Base-by-base conservation (phyloP, 225 moss, liverwort and hornwort species). In the Bryoerythrophyllum caledonicum region DNA sequence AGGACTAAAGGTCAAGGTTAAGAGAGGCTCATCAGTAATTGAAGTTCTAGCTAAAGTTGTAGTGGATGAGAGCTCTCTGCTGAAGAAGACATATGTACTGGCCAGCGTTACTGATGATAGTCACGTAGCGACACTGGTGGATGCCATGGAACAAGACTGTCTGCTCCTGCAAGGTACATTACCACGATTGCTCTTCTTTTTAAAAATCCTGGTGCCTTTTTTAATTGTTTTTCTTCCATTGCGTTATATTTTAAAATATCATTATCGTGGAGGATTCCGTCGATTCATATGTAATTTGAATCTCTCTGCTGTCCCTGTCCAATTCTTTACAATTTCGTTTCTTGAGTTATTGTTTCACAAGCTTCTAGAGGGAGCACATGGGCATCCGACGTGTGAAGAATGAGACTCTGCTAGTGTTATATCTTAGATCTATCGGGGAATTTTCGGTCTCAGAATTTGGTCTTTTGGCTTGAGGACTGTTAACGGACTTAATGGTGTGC, bases 61-160 rank as follows among this genome's bases (percentile, higher is more conserved):
- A 23, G 80, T 74, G 57, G 88, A 88, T 67, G 88, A 88, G 61
- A 71, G 80, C 35, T 80, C 88, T 26, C 61, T 88, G 59, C 55
- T 88, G 58, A 88, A 88, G 70, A 88, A 85, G 59, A 83, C 75
- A 5, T 88, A 88, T 59, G 88, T 85, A 28, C 28, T 88, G 27
- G 73, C 74, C 43, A 82, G 82, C 28, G 74, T 80, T 66, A 78
- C 65, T 25, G 88, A 88, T 40, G 72, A 56, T 44, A 70, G 23
- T 80, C 88, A 88, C 61, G 34, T 83, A 56, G 88, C 85, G 32
- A 88, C 75, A 27, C 70, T 88, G 75, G 88, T 88, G 70, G 88
- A 88, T 70, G 78, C 88, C 60, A 88, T 85, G 85, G 88, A 88
- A 70, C 88, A 88, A 80, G 88, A 88, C 9, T 88, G 85, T 60